Conservation (phyloP, 2,329 filamentous ascomycete genomes). For the Penicillium polonicum region DNA sequence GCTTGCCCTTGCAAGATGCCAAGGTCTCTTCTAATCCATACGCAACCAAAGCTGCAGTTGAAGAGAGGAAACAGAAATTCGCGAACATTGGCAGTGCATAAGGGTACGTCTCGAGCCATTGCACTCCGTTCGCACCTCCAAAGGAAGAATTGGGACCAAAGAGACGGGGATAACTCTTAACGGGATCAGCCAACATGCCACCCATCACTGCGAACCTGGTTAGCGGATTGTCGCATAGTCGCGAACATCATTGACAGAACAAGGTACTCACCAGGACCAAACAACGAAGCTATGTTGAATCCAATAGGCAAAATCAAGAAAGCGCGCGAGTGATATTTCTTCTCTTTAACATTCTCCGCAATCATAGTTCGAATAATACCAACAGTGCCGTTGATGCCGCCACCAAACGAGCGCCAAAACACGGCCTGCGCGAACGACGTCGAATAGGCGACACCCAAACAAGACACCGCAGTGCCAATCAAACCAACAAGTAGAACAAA, state of each 20-base stretch:
- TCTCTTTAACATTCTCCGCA: constrained; percentile 68
- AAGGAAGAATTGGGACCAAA: constrained; percentile 62
- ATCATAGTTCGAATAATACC: constrained; percentile 73
- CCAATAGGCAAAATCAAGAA: constrained; percentile 64
- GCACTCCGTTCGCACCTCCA: constrained; percentile 55
- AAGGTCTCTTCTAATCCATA: constrained; percentile 66
- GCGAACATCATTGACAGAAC: constrained; percentile 38
- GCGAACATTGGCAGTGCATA: constrained; percentile 69
- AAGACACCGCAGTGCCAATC: constrained; percentile 64
- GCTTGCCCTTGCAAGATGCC: constrained; percentile 46
- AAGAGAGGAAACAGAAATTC: constrained; percentile 58
- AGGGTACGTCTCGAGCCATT: constrained; percentile 63
- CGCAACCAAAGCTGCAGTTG: constrained; percentile 56
- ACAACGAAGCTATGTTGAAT: constrained; percentile 63
- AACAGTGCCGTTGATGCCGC: constrained; percentile 68
- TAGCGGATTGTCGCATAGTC: constrained; percentile 40
- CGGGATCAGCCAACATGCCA: constrained; percentile 66
- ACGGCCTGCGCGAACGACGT: constrained; percentile 62
- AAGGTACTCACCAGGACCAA: constrained; percentile 44
- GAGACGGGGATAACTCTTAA: constrained; percentile 59
- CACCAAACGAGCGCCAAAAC: constrained; percentile 66
- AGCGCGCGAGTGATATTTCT: constrained; percentile 58
- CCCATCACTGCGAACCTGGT: constrained; percentile 51
- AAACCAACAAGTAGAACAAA: constrained; percentile 74
- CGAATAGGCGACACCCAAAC: constrained; percentile 67